These are phyloP conservation scores for Macrocybe gigantea DNA, from an alignment of 768 basidiomycete species.

Conservation along the genomic window DNA sequence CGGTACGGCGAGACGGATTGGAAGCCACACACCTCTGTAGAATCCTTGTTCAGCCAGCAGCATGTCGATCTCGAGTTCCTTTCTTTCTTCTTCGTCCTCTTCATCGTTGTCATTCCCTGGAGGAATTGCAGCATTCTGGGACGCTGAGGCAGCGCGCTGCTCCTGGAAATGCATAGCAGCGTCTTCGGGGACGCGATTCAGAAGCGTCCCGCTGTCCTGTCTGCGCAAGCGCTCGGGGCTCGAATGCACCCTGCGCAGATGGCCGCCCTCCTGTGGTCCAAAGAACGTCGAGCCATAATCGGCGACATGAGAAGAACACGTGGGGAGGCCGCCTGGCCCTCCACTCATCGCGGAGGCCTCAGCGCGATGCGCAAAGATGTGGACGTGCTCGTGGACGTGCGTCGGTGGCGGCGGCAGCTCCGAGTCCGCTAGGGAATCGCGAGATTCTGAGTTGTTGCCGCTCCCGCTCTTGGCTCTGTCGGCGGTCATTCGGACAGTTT, in stretches of 20 bases:
- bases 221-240: conserved; percentile 29
- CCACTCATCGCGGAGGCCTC: too few species aligned
- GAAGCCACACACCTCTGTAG: conserved; percentile 35
- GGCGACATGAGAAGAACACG: too few species aligned
- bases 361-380: too few species aligned
- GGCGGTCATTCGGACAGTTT: too few species aligned
- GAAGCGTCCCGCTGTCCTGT: conserved; percentile 12
- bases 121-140: conserved; percentile 9
- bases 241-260: neutral
- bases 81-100: conserved; percentile 29
- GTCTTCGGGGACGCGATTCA: conserved; percentile 35
- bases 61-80: conserved; percentile 26
- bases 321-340: too few species aligned
- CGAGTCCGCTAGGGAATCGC: too few species aligned
- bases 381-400: too few species aligned
- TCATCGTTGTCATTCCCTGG: conserved; percentile 22
- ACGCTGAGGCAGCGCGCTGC: neutral
- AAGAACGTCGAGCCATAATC: too few species aligned
- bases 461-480: too few species aligned
- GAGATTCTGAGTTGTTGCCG: too few species aligned
- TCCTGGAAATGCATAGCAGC: conserved; percentile 13
- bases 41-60: conserved; percentile 44
- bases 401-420: too few species aligned
- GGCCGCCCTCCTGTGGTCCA: neutral
- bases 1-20: neutral